A percentile compares a stretch with the other conserved stretches of the same genome.
phyloP scores from a whole-genome alignment of 192 early-diverging fungal genomes.

The Thamnidium elegans region DNA sequence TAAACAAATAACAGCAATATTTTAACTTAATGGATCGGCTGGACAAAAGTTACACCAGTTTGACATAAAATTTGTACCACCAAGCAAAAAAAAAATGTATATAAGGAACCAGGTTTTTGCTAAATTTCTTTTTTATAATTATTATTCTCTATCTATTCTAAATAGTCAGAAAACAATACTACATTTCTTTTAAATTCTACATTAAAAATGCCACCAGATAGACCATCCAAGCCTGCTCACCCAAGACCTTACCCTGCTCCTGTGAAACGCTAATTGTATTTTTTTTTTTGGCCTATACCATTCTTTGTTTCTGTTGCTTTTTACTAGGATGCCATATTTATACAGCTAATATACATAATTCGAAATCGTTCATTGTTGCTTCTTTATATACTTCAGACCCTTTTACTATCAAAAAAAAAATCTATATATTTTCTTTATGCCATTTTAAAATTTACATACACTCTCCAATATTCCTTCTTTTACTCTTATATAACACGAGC shows the following conservation, averaged over 20 bases:
- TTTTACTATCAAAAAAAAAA: no score
- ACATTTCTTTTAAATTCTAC: not conserved
- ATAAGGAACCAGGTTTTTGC: not conserved
- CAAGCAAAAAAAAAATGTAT: no score
- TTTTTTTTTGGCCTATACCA: no score
- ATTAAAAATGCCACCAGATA: conserved; percentile 33
- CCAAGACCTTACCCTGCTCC: conserved; percentile 32
- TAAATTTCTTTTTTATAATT: not conserved
- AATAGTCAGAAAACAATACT: not conserved
- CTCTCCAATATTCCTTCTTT: no score
- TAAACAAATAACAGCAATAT: not conserved
- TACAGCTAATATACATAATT: no score
- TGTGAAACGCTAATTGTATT: not conserved
- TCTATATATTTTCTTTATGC: no score
- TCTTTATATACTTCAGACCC: no score
- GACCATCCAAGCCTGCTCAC: conserved; percentile 27
- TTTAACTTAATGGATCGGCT: not conserved
- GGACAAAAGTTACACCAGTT: not conserved
- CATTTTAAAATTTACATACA: no score
- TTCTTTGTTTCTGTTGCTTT: no score
- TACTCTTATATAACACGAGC: no score
- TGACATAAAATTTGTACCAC: not conserved
- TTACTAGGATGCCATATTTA: no score
- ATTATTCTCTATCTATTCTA: not conserved
- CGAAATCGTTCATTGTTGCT: no score